Conservation (phyloP, 331 rosid genomes). For the Quercus phellos region DNA sequence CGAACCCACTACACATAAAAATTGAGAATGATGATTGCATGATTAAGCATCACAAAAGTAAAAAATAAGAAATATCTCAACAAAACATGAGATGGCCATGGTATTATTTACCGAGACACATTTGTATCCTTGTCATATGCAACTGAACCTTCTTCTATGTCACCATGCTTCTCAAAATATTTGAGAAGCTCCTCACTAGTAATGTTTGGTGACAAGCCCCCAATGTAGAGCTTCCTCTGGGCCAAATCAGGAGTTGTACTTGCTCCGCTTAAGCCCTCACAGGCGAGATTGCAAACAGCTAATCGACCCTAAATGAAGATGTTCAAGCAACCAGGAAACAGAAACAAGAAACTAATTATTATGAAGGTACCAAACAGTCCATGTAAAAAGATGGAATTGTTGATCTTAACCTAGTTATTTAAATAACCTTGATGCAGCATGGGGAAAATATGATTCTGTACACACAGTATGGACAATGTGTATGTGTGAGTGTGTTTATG, state of each 20-base stretch:
- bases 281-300: slow-evolving; percentile 69
- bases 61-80: background rate
- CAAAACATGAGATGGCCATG: slow-evolving; percentile 4
- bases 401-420: background rate
- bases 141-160: slow-evolving; percentile 82
- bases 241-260: slow-evolving; percentile 58
- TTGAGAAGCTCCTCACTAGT: slow-evolving; percentile 60
- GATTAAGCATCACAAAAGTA: background rate
- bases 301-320: slow-evolving; percentile 52
- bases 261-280: slow-evolving; percentile 60
- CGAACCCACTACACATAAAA: slow-evolving; percentile 57
- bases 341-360: background rate
- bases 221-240: slow-evolving; percentile 77
- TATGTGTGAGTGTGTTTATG: background rate
- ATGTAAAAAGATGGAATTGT: background rate
- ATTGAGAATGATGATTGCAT: slow-evolving; percentile 6
- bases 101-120: slow-evolving; percentile 51
- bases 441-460: background rate
- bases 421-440: background rate
- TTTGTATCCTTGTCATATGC: slow-evolving; percentile 69
- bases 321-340: slow-evolving; percentile 12
- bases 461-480: background rate
- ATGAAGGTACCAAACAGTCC: background rate
- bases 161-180: slow-evolving; percentile 60
- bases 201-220: slow-evolving; percentile 67